These are phyloP conservation scores for Stagonosporopsis chrysanthemi DNA, from an alignment of 2,329 filamentous ascomycete species.

Conservation along the genomic window DNA sequence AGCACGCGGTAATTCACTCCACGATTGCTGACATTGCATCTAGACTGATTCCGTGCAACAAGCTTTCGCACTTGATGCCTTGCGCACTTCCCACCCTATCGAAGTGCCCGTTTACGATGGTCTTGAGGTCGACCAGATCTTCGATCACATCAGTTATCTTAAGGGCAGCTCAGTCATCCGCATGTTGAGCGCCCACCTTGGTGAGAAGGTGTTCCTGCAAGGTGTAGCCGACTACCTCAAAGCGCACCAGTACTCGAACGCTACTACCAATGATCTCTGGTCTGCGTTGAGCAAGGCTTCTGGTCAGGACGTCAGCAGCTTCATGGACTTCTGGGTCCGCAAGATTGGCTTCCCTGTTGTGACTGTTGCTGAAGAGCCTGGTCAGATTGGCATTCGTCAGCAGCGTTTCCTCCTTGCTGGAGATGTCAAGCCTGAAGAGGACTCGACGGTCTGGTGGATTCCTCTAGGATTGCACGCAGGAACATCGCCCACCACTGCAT, in stretches of 20 bases:
- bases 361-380: slow-evolving; percentile 82
- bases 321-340: slow-evolving; percentile 95
- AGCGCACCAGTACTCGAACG: slow-evolving; percentile 85
- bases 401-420: slow-evolving; percentile 90
- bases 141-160: slow-evolving; percentile 94
- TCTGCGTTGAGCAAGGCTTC: slow-evolving; percentile 85
- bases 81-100: slow-evolving; percentile 93
- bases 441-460: slow-evolving; percentile 94
- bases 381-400: slow-evolving; percentile 83
- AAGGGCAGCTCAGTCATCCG: slow-evolving; percentile 97
- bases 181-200: slow-evolving; percentile 92
- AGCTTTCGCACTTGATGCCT: slow-evolving; percentile 87
- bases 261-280: slow-evolving; percentile 92
- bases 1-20: slow-evolving; percentile 60
- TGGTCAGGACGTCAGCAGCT: slow-evolving; percentile 80
- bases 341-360: slow-evolving; percentile 95
- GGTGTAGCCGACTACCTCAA: slow-evolving; percentile 91
- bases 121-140: slow-evolving; percentile 96
- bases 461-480: slow-evolving; percentile 86
- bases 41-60: slow-evolving; percentile 89
- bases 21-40: slow-evolving; percentile 47
- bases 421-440: slow-evolving; percentile 89
- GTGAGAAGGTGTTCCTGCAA: slow-evolving; percentile 85
- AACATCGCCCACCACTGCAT: slow-evolving; percentile 59
- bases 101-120: slow-evolving; percentile 94